Conservation (phyloP, 805 yeast species). For the Cyberlindnera xylosilytica region DNA sequence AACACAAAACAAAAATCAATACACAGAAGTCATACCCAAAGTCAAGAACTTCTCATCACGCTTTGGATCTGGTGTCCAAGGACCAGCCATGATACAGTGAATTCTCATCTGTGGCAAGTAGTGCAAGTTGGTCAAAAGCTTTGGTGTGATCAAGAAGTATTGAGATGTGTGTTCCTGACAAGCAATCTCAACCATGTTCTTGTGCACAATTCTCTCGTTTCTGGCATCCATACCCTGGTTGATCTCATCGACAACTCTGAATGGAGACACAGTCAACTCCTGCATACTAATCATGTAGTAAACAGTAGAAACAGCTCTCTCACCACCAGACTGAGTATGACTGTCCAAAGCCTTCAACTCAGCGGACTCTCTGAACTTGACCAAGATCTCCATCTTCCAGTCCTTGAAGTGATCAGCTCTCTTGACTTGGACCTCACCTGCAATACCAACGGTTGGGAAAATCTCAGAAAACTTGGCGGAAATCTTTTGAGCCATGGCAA, state of each 20-base stretch:
- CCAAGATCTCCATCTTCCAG: constrained; percentile 84
- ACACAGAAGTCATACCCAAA: constrained; percentile 31
- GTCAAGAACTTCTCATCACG: constrained; percentile 30
- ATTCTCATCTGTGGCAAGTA: constrained; percentile 80
- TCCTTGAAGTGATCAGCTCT: constrained; percentile 53
- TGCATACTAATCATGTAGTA: constrained; percentile 88
- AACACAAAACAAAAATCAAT: background rate
- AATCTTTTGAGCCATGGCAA: constrained; percentile 48
- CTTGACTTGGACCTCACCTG: constrained; percentile 70
- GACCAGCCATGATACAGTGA: constrained; percentile 74
- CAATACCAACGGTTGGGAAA: constrained; percentile 76
- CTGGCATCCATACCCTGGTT: constrained; percentile 98
- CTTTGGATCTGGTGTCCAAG: constrained; percentile 40
- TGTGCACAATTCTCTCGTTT: constrained; percentile 85
- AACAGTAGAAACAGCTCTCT: constrained; percentile 92
- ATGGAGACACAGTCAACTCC: constrained; percentile 83
- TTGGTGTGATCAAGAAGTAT: constrained; percentile 91
- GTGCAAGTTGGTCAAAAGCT: constrained; percentile 71
- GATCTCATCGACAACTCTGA: constrained; percentile 94
- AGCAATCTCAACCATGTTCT: constrained; percentile 83
- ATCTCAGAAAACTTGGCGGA: constrained; percentile 63
- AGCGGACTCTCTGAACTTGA: constrained; percentile 78
- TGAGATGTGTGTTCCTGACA: constrained; percentile 67
- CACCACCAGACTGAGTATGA: constrained; percentile 97
- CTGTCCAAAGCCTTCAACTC: constrained; percentile 70